Evolutionary conservation across 2,329 filamentous ascomycete species (phyloP).

Genomic region (Sphaerulina vaccinii): DNA sequence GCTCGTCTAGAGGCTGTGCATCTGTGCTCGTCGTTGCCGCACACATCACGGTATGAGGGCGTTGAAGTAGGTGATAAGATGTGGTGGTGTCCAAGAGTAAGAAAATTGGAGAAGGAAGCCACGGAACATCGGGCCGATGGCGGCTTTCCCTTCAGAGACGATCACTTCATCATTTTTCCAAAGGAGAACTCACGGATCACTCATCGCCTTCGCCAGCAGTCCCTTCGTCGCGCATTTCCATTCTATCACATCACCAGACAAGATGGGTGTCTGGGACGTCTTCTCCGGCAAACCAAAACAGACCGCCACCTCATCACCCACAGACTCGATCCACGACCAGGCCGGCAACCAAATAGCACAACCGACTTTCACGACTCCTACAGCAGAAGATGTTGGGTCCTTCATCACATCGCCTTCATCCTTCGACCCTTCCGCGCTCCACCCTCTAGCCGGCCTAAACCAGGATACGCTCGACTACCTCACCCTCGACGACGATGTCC

Average conservation of each 20-base stretch:
- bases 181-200: too few relatives aligned
- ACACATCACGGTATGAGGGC: neutral
- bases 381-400: constrained; percentile 73
- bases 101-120: neutral
- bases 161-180: too few relatives aligned
- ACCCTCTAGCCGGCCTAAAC: constrained; percentile 90
- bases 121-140: constrained; percentile 1
- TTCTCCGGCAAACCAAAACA: constrained; percentile 55
- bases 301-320: constrained; percentile 45
- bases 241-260: constrained; percentile 3
- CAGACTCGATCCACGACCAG: constrained; percentile 43
- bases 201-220: too few relatives aligned
- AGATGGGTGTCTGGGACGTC: constrained; percentile 60
- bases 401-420: constrained; percentile 76
- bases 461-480: constrained; percentile 93
- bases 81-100: neutral
- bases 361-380: constrained; percentile 56
- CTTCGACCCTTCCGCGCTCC: constrained; percentile 82
- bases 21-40: neutral
- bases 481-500: constrained; percentile 83
- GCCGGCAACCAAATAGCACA: constrained; percentile 26
- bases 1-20: constrained; percentile 15
- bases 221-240: too few relatives aligned
- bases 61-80: neutral
- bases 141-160: constrained; percentile 1